Evolutionary conservation across 192 early-diverging fungal genomes (phyloP).

Genomic region (Linnemannia elongata): DNA sequence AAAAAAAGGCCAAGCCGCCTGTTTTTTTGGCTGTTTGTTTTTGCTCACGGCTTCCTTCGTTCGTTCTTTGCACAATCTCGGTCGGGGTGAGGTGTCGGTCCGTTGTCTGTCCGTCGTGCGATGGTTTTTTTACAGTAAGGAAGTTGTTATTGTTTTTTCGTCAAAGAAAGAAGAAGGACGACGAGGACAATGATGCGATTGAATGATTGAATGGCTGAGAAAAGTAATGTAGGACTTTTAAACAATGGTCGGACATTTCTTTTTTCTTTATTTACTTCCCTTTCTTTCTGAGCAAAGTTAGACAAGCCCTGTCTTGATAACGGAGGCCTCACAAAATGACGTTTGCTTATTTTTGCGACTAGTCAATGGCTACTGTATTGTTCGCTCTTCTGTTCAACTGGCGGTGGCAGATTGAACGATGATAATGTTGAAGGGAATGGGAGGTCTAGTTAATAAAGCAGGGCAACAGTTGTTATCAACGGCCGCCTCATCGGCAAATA

Average conservation of each 20-base stretch:
- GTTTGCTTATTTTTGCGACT: background rate
- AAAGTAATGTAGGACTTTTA: background rate
- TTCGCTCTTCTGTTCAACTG: too few species aligned
- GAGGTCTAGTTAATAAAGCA: too few species aligned
- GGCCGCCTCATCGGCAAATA: background rate
- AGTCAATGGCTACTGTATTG: too few species aligned
- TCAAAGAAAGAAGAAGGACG: background rate
- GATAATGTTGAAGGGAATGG: too few species aligned
- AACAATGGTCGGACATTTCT: slow-evolving; percentile 13
- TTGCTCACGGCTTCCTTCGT: background rate
- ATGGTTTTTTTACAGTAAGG: background rate
- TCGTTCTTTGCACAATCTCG: background rate
- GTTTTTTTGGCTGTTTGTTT: too few species aligned
- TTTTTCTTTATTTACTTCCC: background rate
- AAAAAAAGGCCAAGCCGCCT: slow-evolving; percentile 4
- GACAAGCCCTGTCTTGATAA: slow-evolving; percentile 36
- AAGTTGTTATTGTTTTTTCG: background rate
- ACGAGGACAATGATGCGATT: background rate
- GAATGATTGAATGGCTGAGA: too few species aligned
- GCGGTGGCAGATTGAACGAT: too few species aligned
- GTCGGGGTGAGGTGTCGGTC: slow-evolving; percentile 6
- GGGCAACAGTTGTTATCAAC: background rate
- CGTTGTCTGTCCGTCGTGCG: background rate
- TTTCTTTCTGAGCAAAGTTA: background rate
- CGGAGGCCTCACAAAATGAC: slow-evolving; percentile 4